Evolutionary conservation across 2,329 filamentous ascomycete genomes (phyloP), one percentile per base, ranked within the genome.

Genomic region (Pestalotiopsis sp.): DNA sequence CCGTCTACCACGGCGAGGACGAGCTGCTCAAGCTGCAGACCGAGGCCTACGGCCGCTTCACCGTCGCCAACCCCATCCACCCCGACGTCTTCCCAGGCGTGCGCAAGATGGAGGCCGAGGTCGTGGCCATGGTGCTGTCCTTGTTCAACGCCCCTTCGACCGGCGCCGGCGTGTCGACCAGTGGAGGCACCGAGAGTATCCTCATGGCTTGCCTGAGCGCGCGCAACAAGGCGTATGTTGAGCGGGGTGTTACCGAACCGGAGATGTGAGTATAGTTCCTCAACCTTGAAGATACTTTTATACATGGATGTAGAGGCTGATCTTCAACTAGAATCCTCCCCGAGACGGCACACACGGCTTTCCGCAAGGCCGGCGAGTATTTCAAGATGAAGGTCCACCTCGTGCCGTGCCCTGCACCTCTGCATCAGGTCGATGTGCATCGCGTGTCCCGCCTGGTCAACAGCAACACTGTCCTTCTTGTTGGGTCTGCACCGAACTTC

Each of bases 51-150:
- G 92, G 93, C 72, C 92, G 93, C 80, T 99, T 99, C 80, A 95
- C 94, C 65, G 96, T 99, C 38, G 89, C 94, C 52, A 99, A 99
- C 80, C 96, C 96, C 3, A 96, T 99, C 74, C 96, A 99, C 80
- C 96, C 96, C 6, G 96, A 99, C 82, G 95, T 99, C 58, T 99
- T 99, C 83, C 96, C 96, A 17, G 96, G 95, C 36, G 95, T 99
- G 66, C 87, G 96, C 76, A 99, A 99, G 88, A 99, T 99, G 96
- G 96, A 99, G 84, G 95, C 96, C 59, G 96, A 99, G 83, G 86
- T 99, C 70, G 96, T 99, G 66, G 92, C 95, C 73, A 99, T 99
- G 95, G 94, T 97, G 38, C 84, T 97, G 70, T 88, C 89, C 59
- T 84, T 99, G 80, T 99, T 98, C 85, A 93, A 97, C 80, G 94